Conservation (phyloP, 176 grass and related monocot species). For the Zea mays region Zm-B73-REFERENCE-NAM-5.0 NC_050100.1:10983001-10983500, state of each 20-base stretch:
- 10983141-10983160: slow-evolving; percentile 73
- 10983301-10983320: slow-evolving; percentile 56
- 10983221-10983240: slow-evolving; percentile 79
- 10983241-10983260: slow-evolving; percentile 68
- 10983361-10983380: slow-evolving; percentile 80
- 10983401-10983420: slow-evolving; percentile 92
- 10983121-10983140: slow-evolving; percentile 57
- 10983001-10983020: slow-evolving; percentile 46
- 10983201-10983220: slow-evolving; percentile 72
- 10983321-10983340: slow-evolving; percentile 69
- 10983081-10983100: slow-evolving; percentile 42
- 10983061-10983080: slow-evolving; percentile 70
- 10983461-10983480: slow-evolving; percentile 51
- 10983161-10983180: slow-evolving; percentile 75
- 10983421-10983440: slow-evolving; percentile 75
- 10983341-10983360: slow-evolving; percentile 83
- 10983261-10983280: slow-evolving; percentile 69
- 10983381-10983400: slow-evolving; percentile 78
- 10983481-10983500: slow-evolving; percentile 41
- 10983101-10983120: slow-evolving; percentile 41
- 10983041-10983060: slow-evolving; percentile 86
- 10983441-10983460: slow-evolving; percentile 72
- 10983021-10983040: slow-evolving; percentile 65
- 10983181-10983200: slow-evolving; percentile 70
- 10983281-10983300: slow-evolving; percentile 52